Percentiles rank a stretch among this genome's conserved stretches.
Conservation (phyloP, 805 yeast species). For the Metahyphopichia silvanorum region DNA sequence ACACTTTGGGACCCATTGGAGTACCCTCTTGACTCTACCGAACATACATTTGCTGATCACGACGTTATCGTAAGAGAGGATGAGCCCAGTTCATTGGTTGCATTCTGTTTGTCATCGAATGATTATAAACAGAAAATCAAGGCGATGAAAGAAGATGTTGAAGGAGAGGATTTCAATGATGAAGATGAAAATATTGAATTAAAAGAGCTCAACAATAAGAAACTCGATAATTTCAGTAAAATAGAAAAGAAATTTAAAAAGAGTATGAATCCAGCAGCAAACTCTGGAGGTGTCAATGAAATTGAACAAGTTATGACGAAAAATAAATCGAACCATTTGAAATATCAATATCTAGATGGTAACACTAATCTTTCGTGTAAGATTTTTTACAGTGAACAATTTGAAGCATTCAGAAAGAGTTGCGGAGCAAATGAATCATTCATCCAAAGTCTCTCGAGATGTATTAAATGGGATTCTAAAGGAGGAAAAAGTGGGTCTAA, state of each 20-base stretch:
- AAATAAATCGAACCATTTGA: conserved; percentile 82
- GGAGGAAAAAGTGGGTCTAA: conserved; percentile 98
- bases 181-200: conserved; percentile 10
- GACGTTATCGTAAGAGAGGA: conserved; percentile 93
- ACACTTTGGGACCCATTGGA: conserved; percentile 90
- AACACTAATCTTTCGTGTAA: conserved; percentile 83
- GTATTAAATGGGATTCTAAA: conserved; percentile 91
- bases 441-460: conserved; percentile 86
- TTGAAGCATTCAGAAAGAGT: conserved; percentile 85
- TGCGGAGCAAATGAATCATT: conserved; percentile 76
- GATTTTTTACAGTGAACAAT: conserved; percentile 92
- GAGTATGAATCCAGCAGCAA: conserved; percentile 18
- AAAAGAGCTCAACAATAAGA: conserved; percentile 29
- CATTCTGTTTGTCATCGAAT: conserved; percentile 82
- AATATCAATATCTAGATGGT: conserved; percentile 89
- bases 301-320: conserved; percentile 74
- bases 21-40: conserved; percentile 76
- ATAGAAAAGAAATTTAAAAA: conserved; percentile 40
- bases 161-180: conserved; percentile 4
- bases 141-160: conserved; percentile 21
- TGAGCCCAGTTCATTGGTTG: conserved; percentile 92
- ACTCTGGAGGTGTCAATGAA: conserved; percentile 15
- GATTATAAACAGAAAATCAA: conserved; percentile 72
- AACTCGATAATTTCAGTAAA: conserved; percentile 34
- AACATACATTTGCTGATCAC: conserved; percentile 91